Evolutionary conservation across 2,329 filamentous ascomycete species (phyloP), one percentile per base, ranked within the genome.

Genomic region (Paraconiothyrium sp.): DNA sequence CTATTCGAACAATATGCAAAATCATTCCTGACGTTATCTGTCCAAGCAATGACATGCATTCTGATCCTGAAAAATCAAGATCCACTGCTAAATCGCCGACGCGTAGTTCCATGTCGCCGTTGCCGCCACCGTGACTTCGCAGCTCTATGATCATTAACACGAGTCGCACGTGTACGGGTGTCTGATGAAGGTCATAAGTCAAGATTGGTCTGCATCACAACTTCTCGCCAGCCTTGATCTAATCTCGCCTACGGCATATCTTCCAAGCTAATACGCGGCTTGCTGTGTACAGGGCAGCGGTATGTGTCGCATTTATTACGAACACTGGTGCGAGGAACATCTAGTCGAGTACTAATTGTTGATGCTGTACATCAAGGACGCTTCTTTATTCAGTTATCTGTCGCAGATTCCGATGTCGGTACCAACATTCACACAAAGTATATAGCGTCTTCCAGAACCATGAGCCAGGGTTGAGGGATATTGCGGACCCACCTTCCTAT

Each of bases 401-500:
- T 30, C 27, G 6, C 27, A 30, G 27, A 30, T 30, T 6, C 27
- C 4, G 27, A 30, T 30, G 27, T 30, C n/a, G 9, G 6, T 46
- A 46, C 43, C 3, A 24, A 10, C 9, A 13, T 9, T 24, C 20
- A 46, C 20, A 22, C 43, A 22, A 24, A 24, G 20, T 46, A 1
- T 4, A 13, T 20, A 20, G 43, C 10, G 43, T 24, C 10, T 20
- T 46, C 9, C 35, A 10, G 20, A 41, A 13, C 43, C 43, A 46
- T 24, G 43, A 11, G 20, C 43, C 20, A 22, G 43, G 43, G 43
- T 22, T 8, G n/a, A 20, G 50, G 35, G 35, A 54, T 5, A 3
- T 43, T 43, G 16, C 32, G 32, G 41, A 35, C n/a, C 41, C 54
- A 48, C 54, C 54, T 56, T 39, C 54, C 43, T 47, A 35, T n/a